Evolutionary conservation across 257 asterid species (phyloP).

Genomic region (Echium plantagineum): DNA sequence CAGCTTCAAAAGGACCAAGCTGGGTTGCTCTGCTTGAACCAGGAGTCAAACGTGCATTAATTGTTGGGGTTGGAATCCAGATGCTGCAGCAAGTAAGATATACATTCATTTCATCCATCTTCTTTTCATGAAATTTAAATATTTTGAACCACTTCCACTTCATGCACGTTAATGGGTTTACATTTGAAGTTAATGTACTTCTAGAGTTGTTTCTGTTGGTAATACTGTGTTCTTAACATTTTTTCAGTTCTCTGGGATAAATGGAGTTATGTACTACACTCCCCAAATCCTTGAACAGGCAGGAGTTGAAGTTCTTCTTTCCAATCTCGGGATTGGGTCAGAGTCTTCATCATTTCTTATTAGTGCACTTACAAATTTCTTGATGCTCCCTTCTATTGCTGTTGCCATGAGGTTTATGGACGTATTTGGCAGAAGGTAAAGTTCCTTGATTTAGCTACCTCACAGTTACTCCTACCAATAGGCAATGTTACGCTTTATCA

Average conservation of each 20-base stretch:
- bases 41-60: constrained; percentile 60
- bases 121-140: background rate
- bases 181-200: too few species aligned
- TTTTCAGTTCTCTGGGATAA: constrained; percentile 85
- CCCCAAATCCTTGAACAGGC: constrained; percentile 95
- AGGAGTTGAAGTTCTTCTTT: constrained; percentile 72
- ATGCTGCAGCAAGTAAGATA: constrained; percentile 62
- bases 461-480: background rate
- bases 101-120: background rate
- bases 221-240: background rate
- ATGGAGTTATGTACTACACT: constrained; percentile 87
- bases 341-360: constrained; percentile 75
- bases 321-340: constrained; percentile 63
- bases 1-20: constrained; percentile 24
- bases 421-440: constrained; percentile 75
- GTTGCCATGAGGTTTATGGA: constrained; percentile 95
- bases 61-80: constrained; percentile 69
- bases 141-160: too few species aligned
- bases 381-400: constrained; percentile 62
- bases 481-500: background rate
- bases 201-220: background rate
- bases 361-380: constrained; percentile 45
- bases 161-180: too few species aligned
- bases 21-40: constrained; percentile 71
- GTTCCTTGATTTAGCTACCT: constrained; percentile 1